Conservation (phyloP, 2,329 filamentous ascomycete species). For the Penicillium hesseltinei region DNA sequence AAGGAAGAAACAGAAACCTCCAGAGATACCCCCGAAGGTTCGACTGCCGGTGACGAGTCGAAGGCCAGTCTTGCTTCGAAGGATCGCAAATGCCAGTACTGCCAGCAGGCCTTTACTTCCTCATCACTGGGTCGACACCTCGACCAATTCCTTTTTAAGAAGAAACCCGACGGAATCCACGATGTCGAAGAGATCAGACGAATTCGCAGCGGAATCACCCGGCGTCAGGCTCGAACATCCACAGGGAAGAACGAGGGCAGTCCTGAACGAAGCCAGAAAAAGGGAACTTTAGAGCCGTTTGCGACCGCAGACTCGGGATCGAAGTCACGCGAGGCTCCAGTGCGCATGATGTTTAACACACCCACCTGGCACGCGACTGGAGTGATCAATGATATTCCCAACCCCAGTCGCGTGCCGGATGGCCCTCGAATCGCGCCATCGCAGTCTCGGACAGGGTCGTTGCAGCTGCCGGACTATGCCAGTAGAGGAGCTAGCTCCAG, state of each 20-base stretch:
- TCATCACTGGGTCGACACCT: conserved; percentile 90
- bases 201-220: conserved; percentile 79
- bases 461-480: conserved; percentile 52
- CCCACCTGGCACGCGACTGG: conserved; percentile 74
- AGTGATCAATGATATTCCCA: conserved; percentile 71
- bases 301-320: conserved; percentile 36
- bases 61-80: conserved; percentile 59
- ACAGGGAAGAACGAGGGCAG: conserved; percentile 56
- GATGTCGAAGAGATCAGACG: conserved; percentile 85
- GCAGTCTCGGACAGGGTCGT: conserved; percentile 33
- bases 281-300: conserved; percentile 35
- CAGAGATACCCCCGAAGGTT: conserved; percentile 39
- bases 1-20: conserved; percentile 20
- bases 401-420: conserved; percentile 47
- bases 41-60: conserved; percentile 39
- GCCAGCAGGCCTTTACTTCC: conserved; percentile 84
- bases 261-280: conserved; percentile 58
- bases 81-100: conserved; percentile 86
- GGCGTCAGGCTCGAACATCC: conserved; percentile 73
- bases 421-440: conserved; percentile 34
- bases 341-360: conserved; percentile 56
- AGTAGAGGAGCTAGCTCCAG: conserved; percentile 62
- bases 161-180: conserved; percentile 90
- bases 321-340: conserved; percentile 37
- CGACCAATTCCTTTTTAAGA: conserved; percentile 89